phyloP scores from a whole-genome alignment of 345 rosid species.

The Euphorbia tirucalli region DNA sequence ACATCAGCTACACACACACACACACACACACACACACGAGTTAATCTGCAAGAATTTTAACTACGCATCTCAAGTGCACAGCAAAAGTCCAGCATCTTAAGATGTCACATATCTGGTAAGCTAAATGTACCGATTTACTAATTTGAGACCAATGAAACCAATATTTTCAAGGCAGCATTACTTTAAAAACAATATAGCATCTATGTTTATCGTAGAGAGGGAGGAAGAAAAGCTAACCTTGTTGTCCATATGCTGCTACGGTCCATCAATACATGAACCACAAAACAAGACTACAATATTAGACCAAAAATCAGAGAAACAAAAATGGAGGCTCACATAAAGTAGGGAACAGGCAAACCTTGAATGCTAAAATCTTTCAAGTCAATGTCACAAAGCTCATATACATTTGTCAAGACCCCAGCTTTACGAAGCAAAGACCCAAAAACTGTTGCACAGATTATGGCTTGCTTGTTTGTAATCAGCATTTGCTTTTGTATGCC shows the following conservation, averaged over 20 bases:
- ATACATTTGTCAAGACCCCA: conserved; percentile 83
- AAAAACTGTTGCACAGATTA: conserved; percentile 77
- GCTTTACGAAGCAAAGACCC: conserved; percentile 81
- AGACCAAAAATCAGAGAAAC: conserved; percentile 23
- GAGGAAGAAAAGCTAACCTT: conserved; percentile 48
- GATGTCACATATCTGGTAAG: not conserved
- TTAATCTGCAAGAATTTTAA: not conserved
- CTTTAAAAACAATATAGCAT: not conserved
- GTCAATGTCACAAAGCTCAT: conserved; percentile 94
- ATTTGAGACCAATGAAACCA: not conserved
- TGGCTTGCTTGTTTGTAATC: conserved; percentile 94
- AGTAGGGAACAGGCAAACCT: conserved; percentile 39
- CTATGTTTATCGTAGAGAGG: not conserved
- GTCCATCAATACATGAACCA: conserved; percentile 23
- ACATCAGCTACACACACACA: not conserved
- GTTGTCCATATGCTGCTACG: conserved; percentile 70
- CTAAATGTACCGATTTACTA: not conserved
- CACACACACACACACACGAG: too few species aligned
- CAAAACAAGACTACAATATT: conserved; percentile 26
- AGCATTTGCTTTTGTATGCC: conserved; percentile 90
- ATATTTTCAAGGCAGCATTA: not conserved
- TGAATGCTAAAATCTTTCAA: conserved; percentile 94
- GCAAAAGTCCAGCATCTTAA: not conserved
- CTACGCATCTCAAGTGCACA: not conserved
- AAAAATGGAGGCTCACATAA: not conserved